Evolutionary conservation across 495 filamentous ascomycete species (phyloP).

Genomic region (Chaetomium fimeti): DNA sequence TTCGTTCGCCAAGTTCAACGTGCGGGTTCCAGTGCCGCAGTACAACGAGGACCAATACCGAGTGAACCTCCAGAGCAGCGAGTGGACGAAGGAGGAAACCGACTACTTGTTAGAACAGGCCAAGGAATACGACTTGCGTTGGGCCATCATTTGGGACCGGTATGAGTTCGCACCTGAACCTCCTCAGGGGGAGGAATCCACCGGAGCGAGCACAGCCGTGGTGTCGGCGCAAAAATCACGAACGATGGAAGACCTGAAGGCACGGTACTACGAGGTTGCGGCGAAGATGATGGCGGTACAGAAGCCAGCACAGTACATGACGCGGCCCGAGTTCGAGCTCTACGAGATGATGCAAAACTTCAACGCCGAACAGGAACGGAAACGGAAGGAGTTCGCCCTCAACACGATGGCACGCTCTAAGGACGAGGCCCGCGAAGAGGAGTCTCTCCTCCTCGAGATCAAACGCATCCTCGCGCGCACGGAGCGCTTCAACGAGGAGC

Average conservation of each 20-base stretch:
- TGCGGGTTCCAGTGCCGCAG: slow-evolving; percentile 66
- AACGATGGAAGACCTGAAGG: slow-evolving; percentile 86
- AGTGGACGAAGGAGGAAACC: slow-evolving; percentile 91
- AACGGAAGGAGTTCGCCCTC: slow-evolving; percentile 80
- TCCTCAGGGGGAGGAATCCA: slow-evolving; percentile 33
- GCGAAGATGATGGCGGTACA: slow-evolving; percentile 81
- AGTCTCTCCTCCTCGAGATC: slow-evolving; percentile 80
- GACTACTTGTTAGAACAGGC: slow-evolving; percentile 79
- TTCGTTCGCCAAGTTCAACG: slow-evolving; percentile 75
- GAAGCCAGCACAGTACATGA: slow-evolving; percentile 82
- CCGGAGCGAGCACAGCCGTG: slow-evolving; percentile 46
- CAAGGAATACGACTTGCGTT: slow-evolving; percentile 77
- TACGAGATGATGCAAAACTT: slow-evolving; percentile 85
- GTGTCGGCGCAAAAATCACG: slow-evolving; percentile 50
- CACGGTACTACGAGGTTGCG: slow-evolving; percentile 82
- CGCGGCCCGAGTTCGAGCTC: slow-evolving; percentile 69
- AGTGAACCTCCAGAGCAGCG: slow-evolving; percentile 62
- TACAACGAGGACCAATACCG: slow-evolving; percentile 89
- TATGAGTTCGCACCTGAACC: slow-evolving; percentile 69
- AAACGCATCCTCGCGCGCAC: slow-evolving; percentile 83
- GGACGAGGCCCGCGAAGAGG: slow-evolving; percentile 88
- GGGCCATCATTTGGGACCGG: slow-evolving; percentile 88
- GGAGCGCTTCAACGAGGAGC: slow-evolving; percentile 78
- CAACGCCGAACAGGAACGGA: slow-evolving; percentile 69
- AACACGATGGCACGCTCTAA: slow-evolving; percentile 73